Evolutionary conservation across 2,329 filamentous ascomycete genomes (phyloP).

Genomic region (Trichoderma polysporum): DNA sequence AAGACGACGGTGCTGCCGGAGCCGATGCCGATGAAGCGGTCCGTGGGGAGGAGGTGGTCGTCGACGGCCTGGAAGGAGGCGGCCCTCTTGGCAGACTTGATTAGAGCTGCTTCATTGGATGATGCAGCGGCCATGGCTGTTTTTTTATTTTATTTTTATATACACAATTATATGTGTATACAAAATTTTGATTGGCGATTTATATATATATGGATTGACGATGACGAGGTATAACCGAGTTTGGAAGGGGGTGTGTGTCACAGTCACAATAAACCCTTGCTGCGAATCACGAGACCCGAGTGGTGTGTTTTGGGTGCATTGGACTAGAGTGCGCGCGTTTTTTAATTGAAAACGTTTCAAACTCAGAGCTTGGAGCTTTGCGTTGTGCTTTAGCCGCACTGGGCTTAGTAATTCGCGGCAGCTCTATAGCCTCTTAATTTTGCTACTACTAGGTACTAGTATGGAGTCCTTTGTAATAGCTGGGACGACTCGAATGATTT

Average conservation of each 20-base stretch:
- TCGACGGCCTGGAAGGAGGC: conserved; percentile 73
- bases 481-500: too few relatives aligned
- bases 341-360: neutral
- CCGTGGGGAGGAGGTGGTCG: conserved; percentile 65
- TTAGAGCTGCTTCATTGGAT: conserved; percentile 32
- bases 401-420: neutral
- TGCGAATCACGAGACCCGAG: neutral
- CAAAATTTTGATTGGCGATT: neutral
- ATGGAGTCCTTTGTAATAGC: neutral
- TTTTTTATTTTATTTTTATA: neutral
- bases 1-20: conserved; percentile 81
- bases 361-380: neutral
- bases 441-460: too few relatives aligned
- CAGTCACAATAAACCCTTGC: neutral
- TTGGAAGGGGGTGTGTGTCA: neutral
- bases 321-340: neutral
- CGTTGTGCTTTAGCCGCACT: neutral
- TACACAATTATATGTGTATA: neutral
- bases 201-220: neutral
- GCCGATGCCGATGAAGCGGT: conserved; percentile 73
- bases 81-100: conserved; percentile 73
- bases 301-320: neutral
- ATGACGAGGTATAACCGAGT: neutral
- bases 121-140: neutral
- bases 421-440: neutral